Percentiles rank a stretch among this genome's conserved stretches.
Evolutionary conservation across 306 rosid genomes (phyloP).

Genomic region (Chamaecrista fasciculata): DNA sequence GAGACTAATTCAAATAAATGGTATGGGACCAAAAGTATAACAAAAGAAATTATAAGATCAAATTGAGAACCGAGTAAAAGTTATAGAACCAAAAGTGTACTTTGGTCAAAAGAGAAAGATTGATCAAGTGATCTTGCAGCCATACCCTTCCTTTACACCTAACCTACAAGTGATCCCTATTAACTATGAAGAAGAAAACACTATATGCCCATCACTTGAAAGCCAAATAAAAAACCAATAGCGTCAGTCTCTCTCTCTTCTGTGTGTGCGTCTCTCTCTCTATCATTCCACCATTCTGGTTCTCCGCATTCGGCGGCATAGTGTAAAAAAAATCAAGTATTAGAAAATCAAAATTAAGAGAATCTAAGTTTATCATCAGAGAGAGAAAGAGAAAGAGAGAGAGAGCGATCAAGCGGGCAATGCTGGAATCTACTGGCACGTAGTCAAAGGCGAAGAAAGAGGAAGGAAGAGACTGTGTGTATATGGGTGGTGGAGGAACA

Average conservation of each 20-base stretch:
- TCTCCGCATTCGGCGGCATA: background rate
- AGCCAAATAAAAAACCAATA: background rate
- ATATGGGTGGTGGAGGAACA: constrained; percentile 55
- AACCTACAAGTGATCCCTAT: too few relatives aligned
- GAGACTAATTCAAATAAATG: too few relatives aligned
- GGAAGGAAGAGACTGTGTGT: too few relatives aligned
- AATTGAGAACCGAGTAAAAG: too few relatives aligned
- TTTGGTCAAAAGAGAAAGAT: too few relatives aligned
- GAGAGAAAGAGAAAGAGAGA: background rate
- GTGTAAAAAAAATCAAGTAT: background rate
- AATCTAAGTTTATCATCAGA: background rate
- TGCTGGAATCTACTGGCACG: constrained; percentile 12
- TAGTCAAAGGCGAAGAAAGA: constrained; percentile 33
- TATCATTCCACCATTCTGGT: background rate
- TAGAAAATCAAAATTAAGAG: background rate
- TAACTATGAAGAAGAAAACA: too few relatives aligned
- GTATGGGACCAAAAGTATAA: too few relatives aligned
- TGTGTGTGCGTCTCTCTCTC: background rate
- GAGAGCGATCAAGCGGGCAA: background rate
- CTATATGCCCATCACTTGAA: too few relatives aligned
- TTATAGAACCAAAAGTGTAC: too few relatives aligned
- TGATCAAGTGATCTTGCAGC: too few relatives aligned
- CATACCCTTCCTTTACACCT: too few relatives aligned
- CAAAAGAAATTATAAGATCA: too few relatives aligned
- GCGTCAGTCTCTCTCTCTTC: background rate